A percentile compares a stretch with the other conserved stretches of the same genome.
phyloP scores from a whole-genome alignment of 2,329 filamentous ascomycete species.

The Stachybotrys chlorohalonatus region DNA sequence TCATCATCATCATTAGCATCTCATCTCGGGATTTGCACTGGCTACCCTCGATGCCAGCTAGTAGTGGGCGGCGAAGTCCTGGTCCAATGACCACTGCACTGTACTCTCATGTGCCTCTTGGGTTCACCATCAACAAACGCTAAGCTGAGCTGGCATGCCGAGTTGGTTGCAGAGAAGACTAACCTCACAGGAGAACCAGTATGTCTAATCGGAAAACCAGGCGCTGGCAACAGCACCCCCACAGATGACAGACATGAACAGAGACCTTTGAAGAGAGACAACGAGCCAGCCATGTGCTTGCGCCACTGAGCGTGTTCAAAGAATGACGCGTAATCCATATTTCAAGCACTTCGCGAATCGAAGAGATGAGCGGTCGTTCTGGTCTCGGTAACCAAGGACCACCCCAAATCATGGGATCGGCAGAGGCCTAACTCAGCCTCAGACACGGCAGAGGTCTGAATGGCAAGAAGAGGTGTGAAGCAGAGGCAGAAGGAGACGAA shows the following conservation, averaged over 20 bases:
- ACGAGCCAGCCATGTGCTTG: background rate
- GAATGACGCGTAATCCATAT: no score
- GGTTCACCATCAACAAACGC: background rate
- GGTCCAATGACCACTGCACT: background rate
- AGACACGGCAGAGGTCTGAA: background rate
- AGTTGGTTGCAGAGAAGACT: background rate
- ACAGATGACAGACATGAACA: background rate
- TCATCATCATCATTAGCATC: background rate
- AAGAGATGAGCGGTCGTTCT: no score
- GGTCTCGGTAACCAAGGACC: background rate
- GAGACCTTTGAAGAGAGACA: background rate
- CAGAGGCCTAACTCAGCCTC: background rate
- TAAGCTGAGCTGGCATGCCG: background rate
- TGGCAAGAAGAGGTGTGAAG: background rate
- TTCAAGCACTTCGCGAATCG: no score
- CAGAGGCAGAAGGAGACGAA: constrained; percentile 1
- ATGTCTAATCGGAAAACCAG: no score
- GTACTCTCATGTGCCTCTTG: no score
- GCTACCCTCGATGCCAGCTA: background rate
- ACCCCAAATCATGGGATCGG: background rate
- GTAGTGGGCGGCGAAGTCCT: background rate
- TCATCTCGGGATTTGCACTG: background rate
- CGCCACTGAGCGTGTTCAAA: no score
- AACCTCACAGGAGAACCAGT: background rate
- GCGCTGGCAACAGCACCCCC: background rate